A percentile compares a stretch with the other conserved stretches of the same genome.
Evolutionary conservation across 2,329 filamentous ascomycete species (phyloP).

Genomic region (Didymella keratinophila): DNA sequence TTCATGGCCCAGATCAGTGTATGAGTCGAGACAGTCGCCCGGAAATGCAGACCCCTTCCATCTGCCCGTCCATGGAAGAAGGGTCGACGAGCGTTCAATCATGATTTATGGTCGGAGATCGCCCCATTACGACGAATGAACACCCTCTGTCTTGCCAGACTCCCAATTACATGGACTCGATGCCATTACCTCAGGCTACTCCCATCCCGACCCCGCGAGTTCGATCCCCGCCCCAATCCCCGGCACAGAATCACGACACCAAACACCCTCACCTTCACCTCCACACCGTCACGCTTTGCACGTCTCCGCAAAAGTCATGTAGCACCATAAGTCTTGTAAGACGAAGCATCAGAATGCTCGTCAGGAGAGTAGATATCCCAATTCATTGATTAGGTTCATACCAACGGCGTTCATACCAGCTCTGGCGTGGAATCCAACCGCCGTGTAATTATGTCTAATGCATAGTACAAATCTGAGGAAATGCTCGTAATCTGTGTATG

Average conservation of each 20-base stretch:
- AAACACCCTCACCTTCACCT: constrained; percentile 25
- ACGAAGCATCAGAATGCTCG: constrained; percentile 28
- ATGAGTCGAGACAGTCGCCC: background rate
- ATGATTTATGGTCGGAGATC: background rate
- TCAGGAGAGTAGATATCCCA: constrained; percentile 40
- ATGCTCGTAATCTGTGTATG: background rate
- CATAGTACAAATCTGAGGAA: background rate
- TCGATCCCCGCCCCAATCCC: constrained; percentile 21
- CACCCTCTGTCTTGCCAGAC: background rate
- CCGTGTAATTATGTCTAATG: constrained; percentile 15
- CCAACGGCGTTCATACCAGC: constrained; percentile 24
- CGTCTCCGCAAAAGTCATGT: constrained; percentile 43
- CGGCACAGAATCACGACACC: constrained; percentile 21
- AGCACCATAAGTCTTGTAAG: constrained; percentile 46
- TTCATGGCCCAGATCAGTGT: too few species aligned
- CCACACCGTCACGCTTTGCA: constrained; percentile 34
- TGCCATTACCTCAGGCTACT: constrained; percentile 3
- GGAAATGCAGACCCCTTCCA: background rate
- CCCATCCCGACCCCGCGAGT: constrained; percentile 16
- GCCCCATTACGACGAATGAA: background rate
- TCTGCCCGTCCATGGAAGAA: background rate
- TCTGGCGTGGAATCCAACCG: background rate
- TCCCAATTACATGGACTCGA: constrained; percentile 6
- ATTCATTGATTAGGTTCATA: constrained; percentile 25
- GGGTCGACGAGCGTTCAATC: background rate